Base-by-base conservation (phyloP, 495 filamentous ascomycete species). In the Delitschia confertaspora region DNA sequence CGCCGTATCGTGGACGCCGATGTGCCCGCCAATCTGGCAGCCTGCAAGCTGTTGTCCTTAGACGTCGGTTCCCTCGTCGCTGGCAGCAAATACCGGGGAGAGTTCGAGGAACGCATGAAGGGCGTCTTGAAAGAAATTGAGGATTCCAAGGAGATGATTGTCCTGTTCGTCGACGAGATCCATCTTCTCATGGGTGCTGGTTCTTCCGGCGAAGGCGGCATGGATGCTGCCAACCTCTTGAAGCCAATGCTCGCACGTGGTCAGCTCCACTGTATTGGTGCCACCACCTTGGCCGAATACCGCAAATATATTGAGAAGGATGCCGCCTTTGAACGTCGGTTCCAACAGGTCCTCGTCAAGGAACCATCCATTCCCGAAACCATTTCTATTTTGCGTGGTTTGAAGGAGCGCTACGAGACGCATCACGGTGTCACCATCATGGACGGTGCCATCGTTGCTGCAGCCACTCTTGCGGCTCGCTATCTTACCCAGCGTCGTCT, bases 301-400 rank as follows among this genome's bases (percentile, higher is more conserved):
- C 79, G 91, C 54, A 98, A 98, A 65, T 95, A 98, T 64, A 95
- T 98, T 45, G 93, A 98, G 63, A 98, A 98, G 64, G 91, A 98
- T 53, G 82, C 84, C 32, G 91, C 91, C 33, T 96, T 98, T 60
- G 91, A 96, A 62, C 87, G 93, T 57, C 84, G 91, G 60, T 98
- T 98, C 71, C 91, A 98, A 63, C 91, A 96, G 62, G 89, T 98
- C 22, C 64, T 96, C 23, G 87, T 95, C 58, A 93, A 93, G 60
- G 91, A 98, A 60, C 91, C 91, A 1, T 66, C 78, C 4, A 78
- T 95, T 30, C 63, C 78, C 0, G 91, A 98, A 63, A 96, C 91
- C 3, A 78, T 98, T 51, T 96, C 91, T 2, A 98, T 98, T 60
- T 82, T 98, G 11, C 82, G 91, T 70, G 91, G 91, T 48, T 66